Percentiles rank a stretch among this genome's conserved stretches.
phyloP scores from a whole-genome alignment of 331 rosid species.

The Pyrus hybrid region DNA sequence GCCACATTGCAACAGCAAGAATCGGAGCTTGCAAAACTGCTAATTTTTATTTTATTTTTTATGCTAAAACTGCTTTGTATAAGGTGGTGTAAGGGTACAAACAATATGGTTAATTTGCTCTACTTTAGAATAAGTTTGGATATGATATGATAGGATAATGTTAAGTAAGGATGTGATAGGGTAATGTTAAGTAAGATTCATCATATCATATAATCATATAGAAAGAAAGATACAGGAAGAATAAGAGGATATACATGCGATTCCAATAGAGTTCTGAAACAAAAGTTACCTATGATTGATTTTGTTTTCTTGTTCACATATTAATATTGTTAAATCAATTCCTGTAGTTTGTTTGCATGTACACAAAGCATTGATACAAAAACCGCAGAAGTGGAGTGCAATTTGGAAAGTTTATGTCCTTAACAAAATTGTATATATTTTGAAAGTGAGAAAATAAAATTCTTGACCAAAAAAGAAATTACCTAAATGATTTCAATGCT shows the following conservation, averaged over 20 bases:
- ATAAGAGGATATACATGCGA: not conserved
- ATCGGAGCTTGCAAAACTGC: not conserved
- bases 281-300: not conserved
- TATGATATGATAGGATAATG: too few relatives aligned
- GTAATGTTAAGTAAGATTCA: not conserved
- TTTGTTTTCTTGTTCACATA: not conserved
- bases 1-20: not conserved
- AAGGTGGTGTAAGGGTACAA: not conserved
- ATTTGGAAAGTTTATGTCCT: not conserved
- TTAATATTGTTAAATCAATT: not conserved
- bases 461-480: too few relatives aligned
- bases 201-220: not conserved
- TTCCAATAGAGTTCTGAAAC: not conserved
- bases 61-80: not conserved
- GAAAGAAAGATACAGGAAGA: not conserved
- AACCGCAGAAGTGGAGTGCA: not conserved
- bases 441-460: not conserved
- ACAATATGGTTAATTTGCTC: not conserved
- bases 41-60: too few relatives aligned
- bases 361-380: not conserved
- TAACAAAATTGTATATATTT: not conserved
- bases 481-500: not conserved
- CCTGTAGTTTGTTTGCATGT: not conserved
- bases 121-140: not conserved
- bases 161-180: too few relatives aligned